A percentile compares a stretch with the other conserved stretches of the same genome.
phyloP scores from a whole-genome alignment of 2,329 filamentous ascomycete genomes.

The Venturia carpophila region DNA sequence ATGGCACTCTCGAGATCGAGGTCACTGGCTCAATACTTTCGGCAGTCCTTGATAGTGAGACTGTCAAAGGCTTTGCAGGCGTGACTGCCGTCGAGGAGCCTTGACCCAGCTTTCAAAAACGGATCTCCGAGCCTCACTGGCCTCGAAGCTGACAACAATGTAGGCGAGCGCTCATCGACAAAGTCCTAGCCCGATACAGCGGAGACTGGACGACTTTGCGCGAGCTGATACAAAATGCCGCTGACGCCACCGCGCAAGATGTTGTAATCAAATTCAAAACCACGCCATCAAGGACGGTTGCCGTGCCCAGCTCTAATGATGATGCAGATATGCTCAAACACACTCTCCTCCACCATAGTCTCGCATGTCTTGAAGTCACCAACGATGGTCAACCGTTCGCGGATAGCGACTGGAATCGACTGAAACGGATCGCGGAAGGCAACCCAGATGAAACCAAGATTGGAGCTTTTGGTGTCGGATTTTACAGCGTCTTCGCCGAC shows the following conservation, averaged over 20 bases:
- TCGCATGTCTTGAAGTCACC: slow-evolving; percentile 79
- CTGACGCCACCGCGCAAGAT: slow-evolving; percentile 83
- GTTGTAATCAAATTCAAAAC: slow-evolving; percentile 93
- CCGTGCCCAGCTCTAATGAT: slow-evolving; percentile 56
- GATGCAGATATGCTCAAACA: slow-evolving; percentile 72
- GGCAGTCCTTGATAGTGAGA: background rate
- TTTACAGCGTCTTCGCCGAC: slow-evolving; percentile 97
- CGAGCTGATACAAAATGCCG: slow-evolving; percentile 97
- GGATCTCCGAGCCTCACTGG: background rate
- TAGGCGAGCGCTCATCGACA: slow-evolving; percentile 81
- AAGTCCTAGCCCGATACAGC: slow-evolving; percentile 91
- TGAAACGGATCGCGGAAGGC: slow-evolving; percentile 97
- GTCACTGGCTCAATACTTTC: background rate
- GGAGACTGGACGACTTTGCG: slow-evolving; percentile 84
- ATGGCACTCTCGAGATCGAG: background rate
- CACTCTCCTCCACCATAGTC: slow-evolving; percentile 72
- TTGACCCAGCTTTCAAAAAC: background rate
- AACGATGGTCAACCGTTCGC: slow-evolving; percentile 88
- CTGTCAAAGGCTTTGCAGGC: background rate
- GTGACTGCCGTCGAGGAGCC: background rate
- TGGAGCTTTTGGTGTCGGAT: slow-evolving; percentile 94
- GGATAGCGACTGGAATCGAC: slow-evolving; percentile 80
- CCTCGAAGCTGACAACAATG: background rate
- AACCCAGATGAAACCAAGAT: slow-evolving; percentile 99
- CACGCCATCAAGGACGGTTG: slow-evolving; percentile 68